Evolutionary conservation across 306 rosid species (phyloP).

Genomic region (Malus domestica): DNA sequence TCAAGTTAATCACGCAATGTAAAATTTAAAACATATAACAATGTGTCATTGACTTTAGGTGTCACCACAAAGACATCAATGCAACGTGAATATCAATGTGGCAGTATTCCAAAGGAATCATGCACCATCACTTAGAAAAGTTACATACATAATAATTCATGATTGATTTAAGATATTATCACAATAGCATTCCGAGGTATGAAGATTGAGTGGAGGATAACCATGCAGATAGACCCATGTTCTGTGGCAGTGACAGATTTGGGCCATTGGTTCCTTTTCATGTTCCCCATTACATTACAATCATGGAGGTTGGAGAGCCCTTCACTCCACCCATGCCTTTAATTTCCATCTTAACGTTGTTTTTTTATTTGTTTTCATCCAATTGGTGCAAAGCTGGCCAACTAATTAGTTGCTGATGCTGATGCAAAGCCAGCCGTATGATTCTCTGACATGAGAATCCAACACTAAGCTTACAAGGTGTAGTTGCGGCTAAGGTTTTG

Average conservation of each 20-base stretch:
- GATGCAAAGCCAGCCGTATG: not conserved
- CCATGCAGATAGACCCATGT: not conserved
- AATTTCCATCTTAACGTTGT: not conserved
- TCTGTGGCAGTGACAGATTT: constrained; percentile 19
- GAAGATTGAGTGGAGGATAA: not conserved
- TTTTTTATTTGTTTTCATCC: not conserved
- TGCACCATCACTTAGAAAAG: no score
- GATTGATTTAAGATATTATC: no score
- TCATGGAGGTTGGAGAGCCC: constrained; percentile 13
- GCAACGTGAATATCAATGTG: no score
- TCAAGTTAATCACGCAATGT: no score
- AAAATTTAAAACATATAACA: no score
- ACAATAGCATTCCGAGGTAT: no score
- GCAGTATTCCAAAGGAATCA: no score
- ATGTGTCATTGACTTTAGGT: no score
- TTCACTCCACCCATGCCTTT: not conserved
- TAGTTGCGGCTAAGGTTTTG: not conserved
- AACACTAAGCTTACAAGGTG: not conserved
- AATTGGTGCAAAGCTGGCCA: not conserved
- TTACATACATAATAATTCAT: no score
- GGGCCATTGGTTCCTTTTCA: constrained; percentile 21
- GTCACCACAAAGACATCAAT: no score
- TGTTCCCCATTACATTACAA: constrained; percentile 10
- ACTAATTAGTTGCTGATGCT: constrained; percentile 2
- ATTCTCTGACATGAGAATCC: not conserved